Base-by-base conservation (phyloP, 2,329 filamentous ascomycete genomes). In the Trichophyton verrucosum region DNA sequence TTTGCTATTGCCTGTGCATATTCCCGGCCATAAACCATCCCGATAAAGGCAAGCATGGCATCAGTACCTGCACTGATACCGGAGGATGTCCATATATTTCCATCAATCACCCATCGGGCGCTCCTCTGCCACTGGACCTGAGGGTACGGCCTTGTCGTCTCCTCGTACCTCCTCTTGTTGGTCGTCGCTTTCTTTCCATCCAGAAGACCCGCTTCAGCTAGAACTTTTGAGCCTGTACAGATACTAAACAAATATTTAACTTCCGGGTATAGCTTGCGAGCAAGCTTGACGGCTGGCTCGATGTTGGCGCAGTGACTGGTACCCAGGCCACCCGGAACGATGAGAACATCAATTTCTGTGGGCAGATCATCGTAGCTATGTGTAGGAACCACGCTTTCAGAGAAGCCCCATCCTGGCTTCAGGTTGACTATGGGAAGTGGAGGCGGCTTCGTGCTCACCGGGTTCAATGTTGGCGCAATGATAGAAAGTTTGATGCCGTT, bases 1-100 rank as follows among this genome's bases (percentile, higher is more conserved):
- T 78, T 72, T 1, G 82, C 81, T 33, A 85, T 70, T 0, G 66
- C 66, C 24, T 72, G 68, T 1, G 83, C 82, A 13, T 75, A 69
- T 1, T 78, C 77, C 49, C 78, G 75, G 0, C 83, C 83, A 70
- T 79, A 86, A 3, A 81, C 71, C 36, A 76, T 71, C 40, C 68
- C 76, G 17, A 86, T 75, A 71, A 81, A 86, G 1, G 81, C 83
- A 67, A 83, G 76, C 49, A 77, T 81, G 62, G 81, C 73, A 73
- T 87, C 84, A 53, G 85, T 85, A 0, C 84, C 84, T 1, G 84
- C 83, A 58, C 78, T 79, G 4, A 86, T 78, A 0, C 86, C 85
- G 0, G 82, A 84, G 1, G 81, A 82, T 2, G 81, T 83, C 84
- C 85, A 88, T 6, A 87, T 73, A 61, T 86, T 85, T 3, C 82